phyloP scores from a whole-genome alignment of 331 rosid species.

The Acacia concinna region DNA sequence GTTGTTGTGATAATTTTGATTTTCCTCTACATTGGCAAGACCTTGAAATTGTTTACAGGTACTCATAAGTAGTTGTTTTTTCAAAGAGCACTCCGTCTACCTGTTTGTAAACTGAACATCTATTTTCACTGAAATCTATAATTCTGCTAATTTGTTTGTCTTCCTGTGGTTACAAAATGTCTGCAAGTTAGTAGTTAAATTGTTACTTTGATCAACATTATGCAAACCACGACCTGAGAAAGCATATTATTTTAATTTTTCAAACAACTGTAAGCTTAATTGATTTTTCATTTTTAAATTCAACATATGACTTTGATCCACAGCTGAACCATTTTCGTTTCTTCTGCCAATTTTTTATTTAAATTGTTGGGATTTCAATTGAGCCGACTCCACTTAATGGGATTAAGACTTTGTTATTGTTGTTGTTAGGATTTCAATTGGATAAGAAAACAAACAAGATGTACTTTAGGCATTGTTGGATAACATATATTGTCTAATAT shows the following conservation, averaged over 20 bases:
- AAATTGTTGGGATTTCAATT: slow-evolving; percentile 1
- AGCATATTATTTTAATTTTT: neutral
- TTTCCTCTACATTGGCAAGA: slow-evolving; percentile 29
- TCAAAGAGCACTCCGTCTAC: neutral
- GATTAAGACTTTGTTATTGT: no score
- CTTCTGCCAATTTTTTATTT: neutral
- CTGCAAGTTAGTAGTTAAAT: neutral
- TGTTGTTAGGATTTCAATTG: neutral
- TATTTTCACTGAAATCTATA: no score
- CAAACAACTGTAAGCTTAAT: neutral
- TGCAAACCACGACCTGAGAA: neutral
- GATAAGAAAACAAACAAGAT: neutral
- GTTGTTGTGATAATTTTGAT: slow-evolving; percentile 24
- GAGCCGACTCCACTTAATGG: no score
- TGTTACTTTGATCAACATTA: neutral
- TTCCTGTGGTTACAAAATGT: neutral
- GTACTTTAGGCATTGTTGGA: neutral
- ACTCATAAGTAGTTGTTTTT: neutral
- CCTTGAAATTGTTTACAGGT: slow-evolving; percentile 29
- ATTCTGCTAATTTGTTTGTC: no score
- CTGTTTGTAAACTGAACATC: no score
- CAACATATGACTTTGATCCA: neutral
- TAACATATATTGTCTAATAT: neutral
- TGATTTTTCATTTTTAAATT: neutral
- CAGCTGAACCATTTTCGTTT: neutral